Conservation (phyloP, 371 early-diverging fungal species). For the Furculomyces boomerangus region DNA sequence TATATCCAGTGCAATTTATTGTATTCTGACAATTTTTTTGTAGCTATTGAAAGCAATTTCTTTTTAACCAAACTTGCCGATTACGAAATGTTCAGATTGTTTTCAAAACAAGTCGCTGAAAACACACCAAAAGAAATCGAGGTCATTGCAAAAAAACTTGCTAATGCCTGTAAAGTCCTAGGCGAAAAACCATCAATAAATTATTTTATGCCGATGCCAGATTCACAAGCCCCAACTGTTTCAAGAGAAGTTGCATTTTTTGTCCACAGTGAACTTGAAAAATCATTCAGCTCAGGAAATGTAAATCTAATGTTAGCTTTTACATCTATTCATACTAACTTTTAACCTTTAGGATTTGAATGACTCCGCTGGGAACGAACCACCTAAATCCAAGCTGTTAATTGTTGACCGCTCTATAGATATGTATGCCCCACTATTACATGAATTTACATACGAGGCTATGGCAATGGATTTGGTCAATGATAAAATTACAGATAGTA, state of each 20-base stretch:
- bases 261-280: constrained; percentile 51
- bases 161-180: constrained; percentile 21
- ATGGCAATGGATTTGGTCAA: constrained; percentile 75
- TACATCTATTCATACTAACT: background rate
- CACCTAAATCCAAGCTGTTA: constrained; percentile 25
- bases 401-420: constrained; percentile 85
- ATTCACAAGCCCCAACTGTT: background rate
- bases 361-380: background rate
- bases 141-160: constrained; percentile 26
- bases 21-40: constrained; percentile 6
- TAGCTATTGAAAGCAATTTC: constrained; percentile 17
- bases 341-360: background rate
- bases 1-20: background rate
- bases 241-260: constrained; percentile 36
- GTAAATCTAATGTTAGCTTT: background rate
- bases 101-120: constrained; percentile 7
- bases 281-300: background rate
- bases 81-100: constrained; percentile 19
- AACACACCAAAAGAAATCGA: constrained; percentile 19
- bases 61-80: constrained; percentile 16
- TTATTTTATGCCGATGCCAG: constrained; percentile 21
- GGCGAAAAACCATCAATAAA: constrained; percentile 32
- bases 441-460: constrained; percentile 90
- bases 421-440: constrained; percentile 64
- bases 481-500: constrained; percentile 34